phyloP scores from a whole-genome alignment of 768 basidiomycete genomes.

The Lentinus tigrinus region DNA sequence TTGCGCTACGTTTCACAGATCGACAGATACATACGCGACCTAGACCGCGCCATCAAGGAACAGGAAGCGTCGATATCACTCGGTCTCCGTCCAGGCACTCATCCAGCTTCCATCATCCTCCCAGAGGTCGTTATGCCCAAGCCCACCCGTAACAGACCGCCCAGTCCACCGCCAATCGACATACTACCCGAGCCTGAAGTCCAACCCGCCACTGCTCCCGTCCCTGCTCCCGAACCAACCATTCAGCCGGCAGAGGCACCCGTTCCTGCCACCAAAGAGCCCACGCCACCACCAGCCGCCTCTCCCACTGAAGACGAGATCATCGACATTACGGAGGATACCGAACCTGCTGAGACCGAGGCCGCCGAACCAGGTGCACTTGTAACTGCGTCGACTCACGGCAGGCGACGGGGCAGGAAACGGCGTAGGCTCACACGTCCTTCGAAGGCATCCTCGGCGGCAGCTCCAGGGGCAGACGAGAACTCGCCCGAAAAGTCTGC shows the following conservation, averaged over 20 bases:
- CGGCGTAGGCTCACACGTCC: background rate
- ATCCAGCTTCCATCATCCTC: conserved; percentile 53
- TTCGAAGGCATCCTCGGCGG: background rate
- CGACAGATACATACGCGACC: conserved; percentile 73
- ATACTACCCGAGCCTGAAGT: background rate
- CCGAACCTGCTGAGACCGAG: conserved; percentile 5
- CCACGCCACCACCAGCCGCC: conserved; percentile 2
- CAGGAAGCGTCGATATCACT: conserved; percentile 56
- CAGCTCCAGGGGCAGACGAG: background rate
- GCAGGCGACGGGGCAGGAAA: conserved; percentile 23
- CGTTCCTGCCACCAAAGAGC: background rate
- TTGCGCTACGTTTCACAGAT: conserved; percentile 45
- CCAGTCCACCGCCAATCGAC: conserved; percentile 30
- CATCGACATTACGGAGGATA: conserved; percentile 9
- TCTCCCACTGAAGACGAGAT: conserved; percentile 1
- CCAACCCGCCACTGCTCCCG: background rate
- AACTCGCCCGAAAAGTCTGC: background rate
- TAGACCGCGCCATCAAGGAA: conserved; percentile 73
- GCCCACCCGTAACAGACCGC: conserved; percentile 32
- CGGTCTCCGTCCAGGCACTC: conserved; percentile 53
- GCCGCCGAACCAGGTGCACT: background rate
- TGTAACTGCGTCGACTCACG: conserved; percentile 21
- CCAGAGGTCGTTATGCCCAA: conserved; percentile 62
- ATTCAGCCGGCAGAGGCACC: background rate
- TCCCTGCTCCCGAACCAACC: no score